phyloP scores from a whole-genome alignment of 1,139 yeast genomes.

The Zygoascus meyerae region DNA sequence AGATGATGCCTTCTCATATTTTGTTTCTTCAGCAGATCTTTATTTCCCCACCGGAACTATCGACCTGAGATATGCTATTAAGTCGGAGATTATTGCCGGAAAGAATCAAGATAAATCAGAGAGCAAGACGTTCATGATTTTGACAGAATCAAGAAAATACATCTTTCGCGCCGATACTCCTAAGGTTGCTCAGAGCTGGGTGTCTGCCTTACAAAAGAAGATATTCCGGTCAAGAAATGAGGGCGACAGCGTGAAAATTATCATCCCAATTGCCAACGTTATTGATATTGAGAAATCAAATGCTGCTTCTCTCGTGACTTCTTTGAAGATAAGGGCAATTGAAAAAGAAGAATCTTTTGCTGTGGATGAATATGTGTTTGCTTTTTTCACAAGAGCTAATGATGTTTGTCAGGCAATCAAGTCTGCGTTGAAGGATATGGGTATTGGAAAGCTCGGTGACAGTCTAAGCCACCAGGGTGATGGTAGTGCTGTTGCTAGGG shows the following conservation, averaged over 20 bases:
- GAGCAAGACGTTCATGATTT: constrained; percentile 27
- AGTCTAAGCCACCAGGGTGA: constrained; percentile 8
- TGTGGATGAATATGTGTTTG: constrained; percentile 60
- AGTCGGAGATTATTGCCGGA: constrained; percentile 46
- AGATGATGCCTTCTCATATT: constrained; percentile 63
- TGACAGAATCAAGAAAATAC: constrained; percentile 55
- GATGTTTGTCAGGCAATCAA: constrained; percentile 18
- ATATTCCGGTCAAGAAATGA: constrained; percentile 68
- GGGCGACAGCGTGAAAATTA: constrained; percentile 68
- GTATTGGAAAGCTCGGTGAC: constrained; percentile 17
- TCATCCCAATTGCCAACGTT: constrained; percentile 69
- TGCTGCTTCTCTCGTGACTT: constrained; percentile 47
- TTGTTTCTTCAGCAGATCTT: constrained; percentile 64
- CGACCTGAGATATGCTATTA: constrained; percentile 58
- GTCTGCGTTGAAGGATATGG: constrained; percentile 15
- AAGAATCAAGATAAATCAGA: constrained; percentile 26
- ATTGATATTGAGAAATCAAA: constrained; percentile 51
- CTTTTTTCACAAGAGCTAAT: constrained; percentile 44
- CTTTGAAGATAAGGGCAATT: constrained; percentile 43
- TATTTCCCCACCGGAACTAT: constrained; percentile 78
- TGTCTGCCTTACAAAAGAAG: constrained; percentile 63
- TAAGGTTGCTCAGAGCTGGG: constrained; percentile 76
- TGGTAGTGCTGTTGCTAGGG: constrained; percentile 2
- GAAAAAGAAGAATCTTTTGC: constrained; percentile 49
- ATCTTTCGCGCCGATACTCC: constrained; percentile 68